Evolutionary conservation across 2,329 filamentous ascomycete genomes (phyloP), one percentile per base, ranked within the genome.

Genomic region (Hypomyces perniciosus): DNA sequence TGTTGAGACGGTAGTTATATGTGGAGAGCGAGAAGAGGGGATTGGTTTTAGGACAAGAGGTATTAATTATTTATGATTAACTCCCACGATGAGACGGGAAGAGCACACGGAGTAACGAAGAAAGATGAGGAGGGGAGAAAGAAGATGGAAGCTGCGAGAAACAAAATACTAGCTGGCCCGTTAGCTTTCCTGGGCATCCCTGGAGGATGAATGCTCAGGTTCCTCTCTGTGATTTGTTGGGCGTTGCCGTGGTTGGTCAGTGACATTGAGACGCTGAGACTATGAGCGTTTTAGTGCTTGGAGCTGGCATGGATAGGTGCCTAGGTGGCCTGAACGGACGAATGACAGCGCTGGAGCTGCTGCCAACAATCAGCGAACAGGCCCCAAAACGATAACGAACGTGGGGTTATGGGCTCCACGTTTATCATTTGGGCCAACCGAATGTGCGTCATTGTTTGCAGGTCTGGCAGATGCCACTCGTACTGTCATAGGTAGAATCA

Each of bases 21-120:
- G 39, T 54, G 59, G 46, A 53, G 51, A 44, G 39, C 46, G 44
- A 37, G 49, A 44, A 12, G 28, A 48, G 39, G 30, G 8, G 20
- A 38, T 10, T 35, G 33, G 33, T 35, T 35, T 8, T 10, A 5
- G 20, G 6, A 13, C 35, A 13, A n/a, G 35, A 10, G 35, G 35
- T 13, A 34, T 28, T 40, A 29, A 40, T n/a, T 4, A 28, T n/a
- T 35, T 27, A n/a, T 4, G 35, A 37, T 5, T 4, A 31, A 29
- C 5, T 31, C 29, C 26, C 39, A 35, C 13, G 40, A 20, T 39
- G 8, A 30, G n/a, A 37, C 33, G 8, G 28, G n/a, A 7, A 6
- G 29, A 35, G 8, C 33, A 20, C 20, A 20, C 20, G 20, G 20
- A 20, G 20, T 35, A 35, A 35, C 12, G 12, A 12, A 35, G 33